phyloP scores from a whole-genome alignment of 2,329 filamentous ascomycete genomes.

The Keithomyces neogunnii region DNA sequence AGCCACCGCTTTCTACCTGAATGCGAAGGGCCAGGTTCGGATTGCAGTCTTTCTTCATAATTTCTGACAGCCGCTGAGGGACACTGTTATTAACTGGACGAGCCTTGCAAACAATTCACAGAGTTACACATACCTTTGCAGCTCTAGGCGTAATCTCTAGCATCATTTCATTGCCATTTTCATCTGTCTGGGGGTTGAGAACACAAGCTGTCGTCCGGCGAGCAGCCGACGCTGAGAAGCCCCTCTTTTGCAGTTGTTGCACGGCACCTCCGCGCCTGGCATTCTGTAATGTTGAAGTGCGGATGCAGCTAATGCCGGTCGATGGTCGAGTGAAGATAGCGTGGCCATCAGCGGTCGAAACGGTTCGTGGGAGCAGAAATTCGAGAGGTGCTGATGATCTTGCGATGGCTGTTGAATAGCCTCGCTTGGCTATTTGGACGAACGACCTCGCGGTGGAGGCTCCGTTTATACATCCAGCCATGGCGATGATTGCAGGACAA shows the following conservation, averaged over 20 bases:
- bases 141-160: slow-evolving; percentile 80
- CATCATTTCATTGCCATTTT: slow-evolving; percentile 75
- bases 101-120: neutral
- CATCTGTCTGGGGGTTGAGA: slow-evolving; percentile 68
- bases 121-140: slow-evolving; percentile 51
- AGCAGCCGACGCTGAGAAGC: slow-evolving; percentile 29
- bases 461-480: slow-evolving; percentile 30
- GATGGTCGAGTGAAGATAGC: neutral
- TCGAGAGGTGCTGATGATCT: slow-evolving; percentile 23
- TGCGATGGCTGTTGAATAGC: slow-evolving; percentile 18
- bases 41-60: slow-evolving; percentile 64
- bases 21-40: slow-evolving; percentile 82
- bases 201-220: slow-evolving; percentile 39
- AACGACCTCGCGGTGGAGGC: slow-evolving; percentile 31
- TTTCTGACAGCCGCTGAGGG: slow-evolving; percentile 61
- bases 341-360: neutral
- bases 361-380: slow-evolving; percentile 30
- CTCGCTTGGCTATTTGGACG: slow-evolving; percentile 30
- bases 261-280: neutral
- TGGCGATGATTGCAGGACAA: slow-evolving; percentile 10
- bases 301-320: neutral
- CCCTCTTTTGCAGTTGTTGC: slow-evolving; percentile 8
- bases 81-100: neutral
- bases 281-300: neutral
- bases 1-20: slow-evolving; percentile 86